Conservation (phyloP, 257 asterid species). For the Solanum pinnatisectum region DNA sequence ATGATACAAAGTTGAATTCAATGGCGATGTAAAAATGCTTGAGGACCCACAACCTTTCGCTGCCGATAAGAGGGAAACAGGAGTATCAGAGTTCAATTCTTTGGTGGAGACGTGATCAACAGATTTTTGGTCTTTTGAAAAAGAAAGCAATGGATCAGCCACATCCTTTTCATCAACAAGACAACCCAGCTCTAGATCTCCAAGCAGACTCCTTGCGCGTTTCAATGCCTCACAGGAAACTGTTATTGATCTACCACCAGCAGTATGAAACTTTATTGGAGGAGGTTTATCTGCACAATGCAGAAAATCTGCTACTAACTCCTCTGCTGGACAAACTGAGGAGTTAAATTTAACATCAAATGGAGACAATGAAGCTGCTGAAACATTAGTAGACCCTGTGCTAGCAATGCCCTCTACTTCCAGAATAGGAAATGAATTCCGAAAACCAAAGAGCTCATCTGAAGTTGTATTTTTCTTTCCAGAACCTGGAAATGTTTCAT, state of each 20-base stretch:
- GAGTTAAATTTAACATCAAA: slow-evolving; percentile 19
- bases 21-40: slow-evolving; percentile 59
- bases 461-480: slow-evolving; percentile 21
- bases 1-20: slow-evolving; percentile 32
- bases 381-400: slow-evolving; percentile 18
- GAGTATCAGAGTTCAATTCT: slow-evolving; percentile 37
- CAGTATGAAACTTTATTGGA: slow-evolving; percentile 79
- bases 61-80: slow-evolving; percentile 21
- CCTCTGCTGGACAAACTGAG: slow-evolving; percentile 15
- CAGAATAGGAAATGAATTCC: slow-evolving; percentile 14
- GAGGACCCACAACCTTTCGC: slow-evolving; percentile 20
- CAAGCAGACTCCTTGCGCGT: slow-evolving; percentile 83
- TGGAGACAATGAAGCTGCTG: slow-evolving; percentile 17
- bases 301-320: slow-evolving; percentile 22
- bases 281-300: slow-evolving; percentile 40
- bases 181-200: slow-evolving; percentile 52
- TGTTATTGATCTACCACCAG: slow-evolving; percentile 94
- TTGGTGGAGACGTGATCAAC: slow-evolving; percentile 14
- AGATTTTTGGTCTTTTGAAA: slow-evolving; percentile 16
- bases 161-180: slow-evolving; percentile 32
- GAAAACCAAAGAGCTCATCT: slow-evolving; percentile 15
- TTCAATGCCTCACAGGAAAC: slow-evolving; percentile 78
- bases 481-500: slow-evolving; percentile 18
- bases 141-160: slow-evolving; percentile 27
- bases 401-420: slow-evolving; percentile 7